phyloP scores from a whole-genome alignment of 2,329 filamentous ascomycete genomes.

The Aureobasidium sp. region DNA sequence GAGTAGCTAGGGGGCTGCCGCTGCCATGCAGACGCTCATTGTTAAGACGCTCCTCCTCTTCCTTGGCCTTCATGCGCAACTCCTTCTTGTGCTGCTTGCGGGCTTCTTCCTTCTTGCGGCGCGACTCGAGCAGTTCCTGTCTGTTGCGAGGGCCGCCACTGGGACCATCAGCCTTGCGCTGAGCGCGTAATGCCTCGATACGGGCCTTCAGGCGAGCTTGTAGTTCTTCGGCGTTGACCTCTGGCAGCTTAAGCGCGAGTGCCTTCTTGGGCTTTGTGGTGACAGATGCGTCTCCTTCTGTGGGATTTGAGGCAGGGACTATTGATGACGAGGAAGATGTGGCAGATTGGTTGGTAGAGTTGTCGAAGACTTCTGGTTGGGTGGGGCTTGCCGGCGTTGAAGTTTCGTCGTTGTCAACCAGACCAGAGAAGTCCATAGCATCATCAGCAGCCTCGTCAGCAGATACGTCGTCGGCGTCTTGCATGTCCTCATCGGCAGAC shows the following conservation, averaged over 20 bases:
- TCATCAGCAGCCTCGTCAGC: slow-evolving; percentile 26
- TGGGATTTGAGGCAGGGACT: slow-evolving; percentile 28
- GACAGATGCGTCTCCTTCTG: slow-evolving; percentile 22
- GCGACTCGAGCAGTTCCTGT: slow-evolving; percentile 84
- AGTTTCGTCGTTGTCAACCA: slow-evolving; percentile 17
- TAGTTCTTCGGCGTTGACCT: slow-evolving; percentile 65
- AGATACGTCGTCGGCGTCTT: slow-evolving; percentile 24
- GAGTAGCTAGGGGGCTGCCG: slow-evolving; percentile 46
- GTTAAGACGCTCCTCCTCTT: slow-evolving; percentile 63
- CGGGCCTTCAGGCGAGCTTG: slow-evolving; percentile 72
- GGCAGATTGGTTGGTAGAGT: slow-evolving; percentile 32
- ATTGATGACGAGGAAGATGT: slow-evolving; percentile 43
- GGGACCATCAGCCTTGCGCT: slow-evolving; percentile 77
- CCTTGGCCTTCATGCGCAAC: slow-evolving; percentile 65
- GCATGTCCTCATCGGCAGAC: slow-evolving; percentile 22
- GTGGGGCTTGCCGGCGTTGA: slow-evolving; percentile 31
- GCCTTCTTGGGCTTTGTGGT: slow-evolving; percentile 20
- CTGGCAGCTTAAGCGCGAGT: slow-evolving; percentile 33
- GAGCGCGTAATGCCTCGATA: slow-evolving; percentile 76
- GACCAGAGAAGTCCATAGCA: slow-evolving; percentile 19
- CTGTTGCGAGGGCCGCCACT: slow-evolving; percentile 79
- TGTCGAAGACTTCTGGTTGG: slow-evolving; percentile 34
- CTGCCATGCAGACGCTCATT: slow-evolving; percentile 51
- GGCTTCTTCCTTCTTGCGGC: slow-evolving; percentile 79
- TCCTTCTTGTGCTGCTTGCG: slow-evolving; percentile 87